Percentiles rank a stretch among this genome's conserved stretches.
Conservation (phyloP, 2,329 filamentous ascomycete genomes). For the Hypoxylon sp. region DNA sequence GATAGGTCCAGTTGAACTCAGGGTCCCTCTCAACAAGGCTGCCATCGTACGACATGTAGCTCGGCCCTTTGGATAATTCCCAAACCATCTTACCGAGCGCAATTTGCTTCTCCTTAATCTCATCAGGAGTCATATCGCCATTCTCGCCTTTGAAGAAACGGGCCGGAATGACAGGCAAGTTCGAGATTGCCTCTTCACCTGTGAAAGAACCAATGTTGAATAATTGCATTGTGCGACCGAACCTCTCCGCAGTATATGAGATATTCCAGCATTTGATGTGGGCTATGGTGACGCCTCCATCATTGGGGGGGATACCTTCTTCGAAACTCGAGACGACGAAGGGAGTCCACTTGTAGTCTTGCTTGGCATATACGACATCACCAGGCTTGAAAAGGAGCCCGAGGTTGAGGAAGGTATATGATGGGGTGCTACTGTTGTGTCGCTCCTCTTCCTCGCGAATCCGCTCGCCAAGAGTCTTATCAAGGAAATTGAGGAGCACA, state of each 20-base stretch:
- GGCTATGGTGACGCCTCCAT: slow-evolving; percentile 31
- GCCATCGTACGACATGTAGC: slow-evolving; percentile 64
- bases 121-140: slow-evolving; percentile 47
- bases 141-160: slow-evolving; percentile 60
- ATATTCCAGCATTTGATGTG: slow-evolving; percentile 62
- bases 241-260: slow-evolving; percentile 53
- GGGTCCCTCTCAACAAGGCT: slow-evolving; percentile 55
- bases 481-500: slow-evolving; percentile 61
- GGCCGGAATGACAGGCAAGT: slow-evolving; percentile 60
- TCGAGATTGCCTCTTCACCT: slow-evolving; percentile 61
- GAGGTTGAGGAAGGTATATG: slow-evolving; percentile 62
- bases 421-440: slow-evolving; percentile 57
- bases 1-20: slow-evolving; percentile 46
- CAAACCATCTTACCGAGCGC: slow-evolving; percentile 62
- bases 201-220: slow-evolving; percentile 58
- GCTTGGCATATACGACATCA: slow-evolving; percentile 60
- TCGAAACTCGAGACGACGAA: slow-evolving; percentile 59
- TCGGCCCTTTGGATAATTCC: slow-evolving; percentile 62
- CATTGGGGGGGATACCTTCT: not conserved
- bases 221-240: slow-evolving; percentile 58
- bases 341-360: slow-evolving; percentile 59
- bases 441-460: slow-evolving; percentile 60
- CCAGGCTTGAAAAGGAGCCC: slow-evolving; percentile 65
- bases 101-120: slow-evolving; percentile 58
- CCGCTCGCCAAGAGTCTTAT: slow-evolving; percentile 56